These are phyloP conservation scores for Straminergon stramineum DNA, from an alignment of 225 moss, liverwort and hornwort species.

Conservation along the genomic window DNA sequence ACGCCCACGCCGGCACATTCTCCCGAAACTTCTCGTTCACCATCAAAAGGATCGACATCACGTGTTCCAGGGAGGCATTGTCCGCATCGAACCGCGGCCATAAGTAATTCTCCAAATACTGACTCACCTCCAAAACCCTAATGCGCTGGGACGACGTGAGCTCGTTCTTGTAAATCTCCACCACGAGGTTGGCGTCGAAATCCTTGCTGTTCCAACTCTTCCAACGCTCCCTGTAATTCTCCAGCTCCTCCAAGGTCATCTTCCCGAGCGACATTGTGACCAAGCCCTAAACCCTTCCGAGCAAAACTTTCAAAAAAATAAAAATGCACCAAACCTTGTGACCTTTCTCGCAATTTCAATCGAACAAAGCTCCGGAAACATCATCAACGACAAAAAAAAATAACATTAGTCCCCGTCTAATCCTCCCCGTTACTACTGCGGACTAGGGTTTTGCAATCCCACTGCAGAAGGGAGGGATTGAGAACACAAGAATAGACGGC, in stretches of 20 bases:
- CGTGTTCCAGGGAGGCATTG: slow-evolving; percentile 75
- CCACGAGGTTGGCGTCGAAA: slow-evolving; percentile 66
- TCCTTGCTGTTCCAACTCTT: slow-evolving; percentile 38
- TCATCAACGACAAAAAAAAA: neutral
- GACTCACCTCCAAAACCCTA: slow-evolving; percentile 94
- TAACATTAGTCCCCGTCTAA: neutral
- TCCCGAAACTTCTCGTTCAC: slow-evolving; percentile 99
- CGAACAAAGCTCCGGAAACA: neutral
- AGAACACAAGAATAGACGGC: neutral
- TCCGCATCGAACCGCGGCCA: slow-evolving; percentile 88
- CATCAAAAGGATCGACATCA: slow-evolving; percentile 92
- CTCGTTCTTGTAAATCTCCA: slow-evolving; percentile 76
- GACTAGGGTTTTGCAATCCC: neutral
- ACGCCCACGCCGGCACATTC: slow-evolving; percentile 91
- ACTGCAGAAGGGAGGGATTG: neutral
- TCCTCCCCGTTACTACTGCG: neutral
- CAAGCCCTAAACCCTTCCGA: slow-evolving; percentile 15
- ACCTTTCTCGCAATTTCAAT: neutral
- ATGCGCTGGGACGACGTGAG: slow-evolving; percentile 78
- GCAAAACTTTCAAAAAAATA: neutral
- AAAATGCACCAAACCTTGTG: neutral
- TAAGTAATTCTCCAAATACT: slow-evolving; percentile 91
- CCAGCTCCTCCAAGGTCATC: slow-evolving; percentile 44
- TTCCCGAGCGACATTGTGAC: slow-evolving; percentile 33
- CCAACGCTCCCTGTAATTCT: slow-evolving; percentile 34